phyloP scores from a whole-genome alignment of 1,284 basidiomycete genomes.

The Cutaneotrichosporon sp. region DNA sequence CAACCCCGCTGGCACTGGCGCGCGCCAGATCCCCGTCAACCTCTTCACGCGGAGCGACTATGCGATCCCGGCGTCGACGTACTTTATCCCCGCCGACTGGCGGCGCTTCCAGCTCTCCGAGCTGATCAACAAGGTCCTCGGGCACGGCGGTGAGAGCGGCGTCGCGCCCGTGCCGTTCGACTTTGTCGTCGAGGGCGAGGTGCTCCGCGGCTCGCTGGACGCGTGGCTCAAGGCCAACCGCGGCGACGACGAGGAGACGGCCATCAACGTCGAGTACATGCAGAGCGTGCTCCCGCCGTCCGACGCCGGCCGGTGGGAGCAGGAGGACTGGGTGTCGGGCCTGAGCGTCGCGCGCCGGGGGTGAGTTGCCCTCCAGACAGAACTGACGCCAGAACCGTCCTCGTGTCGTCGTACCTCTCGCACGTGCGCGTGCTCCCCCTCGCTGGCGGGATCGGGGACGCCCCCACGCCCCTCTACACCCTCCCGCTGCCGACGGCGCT shows the following conservation, averaged over 20 bases:
- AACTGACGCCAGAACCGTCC: conserved; percentile 61
- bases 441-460: conserved; percentile 19
- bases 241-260: conserved; percentile 70
- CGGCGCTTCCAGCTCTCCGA: conserved; percentile 95
- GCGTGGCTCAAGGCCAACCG: conserved; percentile 76
- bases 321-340: conserved; percentile 93
- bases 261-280: conserved; percentile 91
- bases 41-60: conserved; percentile 75
- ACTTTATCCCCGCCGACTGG: conserved; percentile 91
- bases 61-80: conserved; percentile 84
- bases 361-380: conserved; percentile 59
- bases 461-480: conserved; percentile 38
- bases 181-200: conserved; percentile 81
- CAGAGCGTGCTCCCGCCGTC: conserved; percentile 88
- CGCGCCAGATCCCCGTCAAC: conserved; percentile 63
- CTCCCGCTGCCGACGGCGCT: conserved; percentile 51
- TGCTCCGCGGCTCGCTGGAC: conserved; percentile 71
- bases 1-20: conserved; percentile 19
- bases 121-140: conserved; percentile 91
- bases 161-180: conserved; percentile 85
- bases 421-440: conserved; percentile 68
- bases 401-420: conserved; percentile 81
- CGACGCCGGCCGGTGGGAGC: conserved; percentile 73
- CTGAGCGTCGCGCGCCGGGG: conserved; percentile 69
- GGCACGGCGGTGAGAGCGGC: conserved; percentile 54